phyloP scores from a whole-genome alignment of 306 rosid species.

The Medicago ruthenica region DNA sequence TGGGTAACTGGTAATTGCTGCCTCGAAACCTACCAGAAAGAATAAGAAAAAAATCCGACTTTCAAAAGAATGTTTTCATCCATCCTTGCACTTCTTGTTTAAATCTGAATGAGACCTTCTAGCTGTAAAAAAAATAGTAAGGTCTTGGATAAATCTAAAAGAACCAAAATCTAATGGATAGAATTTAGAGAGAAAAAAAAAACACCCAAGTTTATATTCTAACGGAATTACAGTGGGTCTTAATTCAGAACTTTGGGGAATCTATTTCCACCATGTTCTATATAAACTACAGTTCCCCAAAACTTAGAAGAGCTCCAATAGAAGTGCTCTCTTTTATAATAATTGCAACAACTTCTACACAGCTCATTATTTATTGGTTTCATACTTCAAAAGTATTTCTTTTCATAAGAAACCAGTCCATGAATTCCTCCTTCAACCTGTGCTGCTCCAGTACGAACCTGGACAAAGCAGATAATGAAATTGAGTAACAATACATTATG shows the following conservation, averaged over 20 bases:
- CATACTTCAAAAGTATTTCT: conserved; percentile 71
- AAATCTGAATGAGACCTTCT: too few species aligned
- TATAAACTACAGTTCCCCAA: conserved; percentile 31
- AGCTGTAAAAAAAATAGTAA: not conserved
- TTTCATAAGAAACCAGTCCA: conserved; percentile 84
- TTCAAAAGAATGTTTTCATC: too few species aligned
- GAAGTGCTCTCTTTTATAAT: conserved; percentile 11
- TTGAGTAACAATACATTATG: not conserved
- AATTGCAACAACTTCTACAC: conserved; percentile 7
- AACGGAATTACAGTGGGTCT: not conserved
- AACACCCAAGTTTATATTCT: conserved; percentile 6
- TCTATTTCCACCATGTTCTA: conserved; percentile 12
- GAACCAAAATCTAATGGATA: conserved; percentile 1
- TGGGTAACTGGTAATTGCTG: too few species aligned
- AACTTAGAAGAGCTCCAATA: conserved; percentile 24
- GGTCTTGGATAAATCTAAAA: conserved; percentile 5
- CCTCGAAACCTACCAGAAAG: too few species aligned
- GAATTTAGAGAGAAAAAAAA: not conserved
- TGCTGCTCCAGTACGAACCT: conserved; percentile 95
- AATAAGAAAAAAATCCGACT: too few species aligned
- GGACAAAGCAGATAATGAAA: conserved; percentile 29
- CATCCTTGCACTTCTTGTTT: too few species aligned
- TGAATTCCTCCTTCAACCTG: conserved; percentile 96
- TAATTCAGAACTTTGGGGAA: not conserved
- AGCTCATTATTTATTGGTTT: conserved; percentile 29